Evolutionary conservation across 129 eudicot genomes (phyloP).

Genomic region (Artemisia tridentata): DNA sequence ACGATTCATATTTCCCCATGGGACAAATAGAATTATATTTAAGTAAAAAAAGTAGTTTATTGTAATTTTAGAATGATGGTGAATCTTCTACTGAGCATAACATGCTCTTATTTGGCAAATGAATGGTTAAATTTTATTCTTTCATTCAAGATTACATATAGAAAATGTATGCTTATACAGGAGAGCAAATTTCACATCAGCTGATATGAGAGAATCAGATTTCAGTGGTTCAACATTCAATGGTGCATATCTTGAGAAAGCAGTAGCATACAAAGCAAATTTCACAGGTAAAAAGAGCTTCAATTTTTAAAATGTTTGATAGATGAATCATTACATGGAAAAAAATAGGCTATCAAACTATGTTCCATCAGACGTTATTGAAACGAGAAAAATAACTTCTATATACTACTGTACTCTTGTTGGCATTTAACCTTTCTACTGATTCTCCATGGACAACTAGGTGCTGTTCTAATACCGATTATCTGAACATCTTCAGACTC

Average conservation of each 20-base stretch:
- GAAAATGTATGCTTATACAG: slow-evolving; percentile 46
- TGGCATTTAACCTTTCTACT: background rate
- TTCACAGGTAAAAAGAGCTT: slow-evolving; percentile 58
- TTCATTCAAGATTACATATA: slow-evolving; percentile 3
- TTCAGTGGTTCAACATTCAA: slow-evolving; percentile 98
- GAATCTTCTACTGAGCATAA: background rate
- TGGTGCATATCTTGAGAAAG: slow-evolving; percentile 99
- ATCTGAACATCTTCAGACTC: slow-evolving; percentile 4
- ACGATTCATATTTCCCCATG: background rate
- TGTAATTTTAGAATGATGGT: too few relatives aligned
- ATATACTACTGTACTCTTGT: slow-evolving; percentile 2
- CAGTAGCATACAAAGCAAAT: slow-evolving; percentile 95
- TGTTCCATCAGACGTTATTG: background rate
- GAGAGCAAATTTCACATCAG: slow-evolving; percentile 98
- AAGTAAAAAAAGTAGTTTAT: background rate
- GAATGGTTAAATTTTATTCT: background rate
- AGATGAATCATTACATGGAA: background rate
- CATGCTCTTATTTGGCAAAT: background rate
- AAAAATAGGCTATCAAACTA: slow-evolving; percentile 1
- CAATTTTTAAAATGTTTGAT: background rate
- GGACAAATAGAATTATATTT: background rate
- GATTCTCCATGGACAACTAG: slow-evolving; percentile 9
- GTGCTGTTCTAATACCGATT: slow-evolving; percentile 11
- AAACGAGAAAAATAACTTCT: background rate
- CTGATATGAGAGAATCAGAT: slow-evolving; percentile 99